Base-by-base conservation (phyloP, 495 filamentous ascomycete species). In the Penicillium lagena region DNA sequence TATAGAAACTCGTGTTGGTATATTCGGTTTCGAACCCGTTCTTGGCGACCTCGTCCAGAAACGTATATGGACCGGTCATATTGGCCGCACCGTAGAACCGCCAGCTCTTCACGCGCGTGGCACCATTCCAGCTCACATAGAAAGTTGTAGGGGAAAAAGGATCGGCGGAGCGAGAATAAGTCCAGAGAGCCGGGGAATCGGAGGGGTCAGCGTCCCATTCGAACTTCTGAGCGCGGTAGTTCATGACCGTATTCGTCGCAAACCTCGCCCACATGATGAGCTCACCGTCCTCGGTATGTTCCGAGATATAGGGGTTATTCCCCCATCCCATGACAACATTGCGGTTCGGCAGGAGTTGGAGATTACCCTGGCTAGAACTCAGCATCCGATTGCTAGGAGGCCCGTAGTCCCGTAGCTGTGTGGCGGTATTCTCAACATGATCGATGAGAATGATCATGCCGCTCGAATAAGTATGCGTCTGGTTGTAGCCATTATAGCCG, bases 281-380 rank as follows among this genome's bases (percentile, higher is more conserved):
- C 17, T 73, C 72, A 4, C 81, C 81, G n/a, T 75, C 60, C 5
- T 65, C 59, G 10, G 69, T 67, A 47, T 79, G 78, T 51, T 85
- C 80, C 0, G 77, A 82, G 29, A 82, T 61, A 35, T 72, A 77
- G 1, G 75, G 64, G 36, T 75, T 71, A 44, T 76, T 78, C 2
- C 81, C 80, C 79, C 78, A 83, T 49, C 79, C 78, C 12, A 81
- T 74, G 17, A 82, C 70, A 7, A 71, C 66, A 43, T 81, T 78
- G 13, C 70, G 67, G 46, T 75, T 73, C 0, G 75, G 68, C 7
- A 83, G 64, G 2, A 76, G 53, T 51, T 84, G 82, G 27, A 77
- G 63, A 43, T 78, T 81, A 11, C 81, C 81, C 51, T 83, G 81
- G 17, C 76, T 80, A 29, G 75, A 78, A 41, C 76, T 76, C 32